phyloP scores from a whole-genome alignment of 2,329 filamentous ascomycete species.

The Thelonectria discophora region DNA sequence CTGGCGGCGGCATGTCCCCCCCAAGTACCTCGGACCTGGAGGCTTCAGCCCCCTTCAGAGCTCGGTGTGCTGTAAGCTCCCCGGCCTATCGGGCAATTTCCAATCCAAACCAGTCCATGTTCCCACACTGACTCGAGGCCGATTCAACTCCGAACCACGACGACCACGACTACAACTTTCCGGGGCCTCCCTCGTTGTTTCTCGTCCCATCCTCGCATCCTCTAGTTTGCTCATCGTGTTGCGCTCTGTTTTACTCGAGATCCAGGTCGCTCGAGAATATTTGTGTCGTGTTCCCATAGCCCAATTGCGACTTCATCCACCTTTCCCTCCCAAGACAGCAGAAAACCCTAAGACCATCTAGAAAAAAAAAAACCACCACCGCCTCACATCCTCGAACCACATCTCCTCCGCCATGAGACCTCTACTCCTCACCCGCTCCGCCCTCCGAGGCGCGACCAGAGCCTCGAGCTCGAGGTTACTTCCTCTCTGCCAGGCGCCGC shows the following conservation, averaged over 20 bases:
- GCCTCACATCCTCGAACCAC: conserved; percentile 5
- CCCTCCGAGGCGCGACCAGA: conserved; percentile 46
- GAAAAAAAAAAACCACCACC: conserved; percentile 1
- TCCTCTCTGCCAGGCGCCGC: conserved; percentile 43
- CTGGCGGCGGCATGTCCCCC: conserved; percentile 39
- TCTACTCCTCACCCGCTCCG: conserved; percentile 43
- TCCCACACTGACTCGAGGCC: conserved; percentile 30
- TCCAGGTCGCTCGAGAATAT: not conserved
- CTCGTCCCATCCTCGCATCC: conserved; percentile 11
- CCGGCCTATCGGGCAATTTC: conserved; percentile 35
- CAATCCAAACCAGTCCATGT: conserved; percentile 26
- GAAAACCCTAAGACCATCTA: not conserved
- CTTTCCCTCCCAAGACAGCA: not conserved
- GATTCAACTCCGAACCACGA: conserved; percentile 39
- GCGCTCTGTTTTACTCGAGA: not conserved
- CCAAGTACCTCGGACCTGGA: conserved; percentile 36
- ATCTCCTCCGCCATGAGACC: conserved; percentile 43
- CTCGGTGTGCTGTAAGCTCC: not conserved
- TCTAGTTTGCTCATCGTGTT: not conserved
- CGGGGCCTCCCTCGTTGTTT: conserved; percentile 15
- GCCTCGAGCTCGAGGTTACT: conserved; percentile 51
- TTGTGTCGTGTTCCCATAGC: not conserved
- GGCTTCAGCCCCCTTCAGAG: not conserved
- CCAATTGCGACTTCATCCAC: conserved; percentile 3
- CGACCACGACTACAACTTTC: conserved; percentile 15